phyloP scores from a whole-genome alignment of 306 rosid genomes.

The Purshia tridentata region DNA sequence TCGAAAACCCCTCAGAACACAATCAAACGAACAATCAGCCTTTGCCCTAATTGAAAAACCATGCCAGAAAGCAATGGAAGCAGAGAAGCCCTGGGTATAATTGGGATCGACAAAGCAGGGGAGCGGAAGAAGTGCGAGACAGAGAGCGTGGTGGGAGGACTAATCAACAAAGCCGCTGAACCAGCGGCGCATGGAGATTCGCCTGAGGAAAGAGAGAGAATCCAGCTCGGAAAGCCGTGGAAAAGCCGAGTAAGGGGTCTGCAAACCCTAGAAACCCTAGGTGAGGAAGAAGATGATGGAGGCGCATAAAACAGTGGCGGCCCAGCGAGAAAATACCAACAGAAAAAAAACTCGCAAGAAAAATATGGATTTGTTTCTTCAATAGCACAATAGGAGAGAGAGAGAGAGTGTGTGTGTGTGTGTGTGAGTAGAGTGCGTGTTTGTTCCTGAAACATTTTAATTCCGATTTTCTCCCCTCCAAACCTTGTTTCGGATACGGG shows the following conservation, averaged over 20 bases:
- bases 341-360: slow-evolving; percentile 29
- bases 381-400: neutral
- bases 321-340: slow-evolving; percentile 15
- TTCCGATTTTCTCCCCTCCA: neutral
- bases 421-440: neutral
- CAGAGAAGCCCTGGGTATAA: neutral
- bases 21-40: slow-evolving; percentile 37
- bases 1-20: slow-evolving; percentile 32
- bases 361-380: slow-evolving; percentile 21
- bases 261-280: slow-evolving; percentile 55
- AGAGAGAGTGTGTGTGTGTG: too few species aligned
- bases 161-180: slow-evolving; percentile 80
- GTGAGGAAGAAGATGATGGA: slow-evolving; percentile 38
- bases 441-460: neutral
- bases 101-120: slow-evolving; percentile 20
- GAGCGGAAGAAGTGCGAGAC: neutral
- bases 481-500: neutral
- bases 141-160: slow-evolving; percentile 10
- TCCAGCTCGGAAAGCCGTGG: slow-evolving; percentile 54
- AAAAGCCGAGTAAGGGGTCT: neutral
- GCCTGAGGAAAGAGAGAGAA: slow-evolving; percentile 51
- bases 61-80: slow-evolving; percentile 15
- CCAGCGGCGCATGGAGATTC: slow-evolving; percentile 81
- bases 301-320: slow-evolving; percentile 68
- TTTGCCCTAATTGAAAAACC: slow-evolving; percentile 32